These are phyloP conservation scores for Paspalum notatum DNA, from an alignment of 176 grass and related monocot genomes.

Conservation along the genomic window DNA sequence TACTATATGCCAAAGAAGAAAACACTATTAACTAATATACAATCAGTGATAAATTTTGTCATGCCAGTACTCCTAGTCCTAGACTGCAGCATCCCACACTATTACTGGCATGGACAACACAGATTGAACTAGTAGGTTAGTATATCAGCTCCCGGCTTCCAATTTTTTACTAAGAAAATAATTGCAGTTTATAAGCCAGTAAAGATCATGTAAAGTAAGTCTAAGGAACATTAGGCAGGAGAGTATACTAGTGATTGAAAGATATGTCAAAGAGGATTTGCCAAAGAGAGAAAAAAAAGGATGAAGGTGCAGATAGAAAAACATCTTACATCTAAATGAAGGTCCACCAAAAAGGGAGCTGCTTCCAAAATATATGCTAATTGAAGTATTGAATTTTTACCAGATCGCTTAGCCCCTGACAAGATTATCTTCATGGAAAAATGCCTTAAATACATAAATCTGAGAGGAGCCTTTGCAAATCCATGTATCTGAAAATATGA, in stretches of 20 bases:
- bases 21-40: not conserved
- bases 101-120: too few relatives aligned
- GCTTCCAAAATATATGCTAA: conserved; percentile 27
- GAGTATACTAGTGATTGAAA: not conserved
- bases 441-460: conserved; percentile 17
- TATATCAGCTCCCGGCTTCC: not conserved
- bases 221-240: not conserved
- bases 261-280: not conserved
- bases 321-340: conserved; percentile 25
- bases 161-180: not conserved
- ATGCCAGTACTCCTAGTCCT: too few relatives aligned
- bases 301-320: conserved; percentile 2
- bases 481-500: conserved; percentile 37
- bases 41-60: too few relatives aligned
- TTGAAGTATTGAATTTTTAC: conserved; percentile 28
- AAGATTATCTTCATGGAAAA: not conserved
- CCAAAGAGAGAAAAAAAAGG: not conserved
- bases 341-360: conserved; percentile 12
- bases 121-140: too few relatives aligned
- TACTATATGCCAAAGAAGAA: not conserved
- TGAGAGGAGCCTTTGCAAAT: not conserved
- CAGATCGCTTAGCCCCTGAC: not conserved
- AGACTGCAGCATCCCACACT: too few relatives aligned
- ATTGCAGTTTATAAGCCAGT: not conserved
- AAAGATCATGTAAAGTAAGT: not conserved